Evolutionary conservation across 495 filamentous ascomycete genomes (phyloP).

Genomic region (Neurospora sp.): DNA sequence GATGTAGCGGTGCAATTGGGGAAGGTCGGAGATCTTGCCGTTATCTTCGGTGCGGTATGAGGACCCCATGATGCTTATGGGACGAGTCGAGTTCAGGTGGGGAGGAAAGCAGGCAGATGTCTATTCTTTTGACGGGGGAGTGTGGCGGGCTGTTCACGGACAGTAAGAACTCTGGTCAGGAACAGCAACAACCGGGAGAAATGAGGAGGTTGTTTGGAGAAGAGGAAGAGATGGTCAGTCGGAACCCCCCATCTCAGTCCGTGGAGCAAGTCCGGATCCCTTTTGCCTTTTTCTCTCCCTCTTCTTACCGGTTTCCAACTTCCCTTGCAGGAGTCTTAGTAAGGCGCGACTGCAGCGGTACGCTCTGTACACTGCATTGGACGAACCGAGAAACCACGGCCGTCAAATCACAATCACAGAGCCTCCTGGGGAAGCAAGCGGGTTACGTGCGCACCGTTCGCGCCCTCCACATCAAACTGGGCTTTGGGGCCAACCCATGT

Average conservation of each 20-base stretch:
- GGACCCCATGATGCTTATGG: neutral
- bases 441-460: neutral
- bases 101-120: neutral
- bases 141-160: accelerated
- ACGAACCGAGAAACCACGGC: neutral
- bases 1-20: slow-evolving; percentile 25
- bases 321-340: neutral
- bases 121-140: neutral
- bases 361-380: neutral
- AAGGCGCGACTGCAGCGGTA: neutral
- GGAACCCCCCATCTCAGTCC: neutral
- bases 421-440: neutral
- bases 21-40: slow-evolving; percentile 25
- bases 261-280: neutral
- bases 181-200: neutral
- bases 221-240: neutral
- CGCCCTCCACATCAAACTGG: neutral
- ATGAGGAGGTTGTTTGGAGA: neutral
- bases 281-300: neutral
- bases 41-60: neutral
- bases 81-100: neutral
- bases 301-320: neutral
- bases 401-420: neutral
- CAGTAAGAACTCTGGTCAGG: neutral
- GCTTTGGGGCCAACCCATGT: neutral